Base-by-base conservation (phyloP, 2,329 filamentous ascomycete genomes). In the Phialocephala subalpina region DNA sequence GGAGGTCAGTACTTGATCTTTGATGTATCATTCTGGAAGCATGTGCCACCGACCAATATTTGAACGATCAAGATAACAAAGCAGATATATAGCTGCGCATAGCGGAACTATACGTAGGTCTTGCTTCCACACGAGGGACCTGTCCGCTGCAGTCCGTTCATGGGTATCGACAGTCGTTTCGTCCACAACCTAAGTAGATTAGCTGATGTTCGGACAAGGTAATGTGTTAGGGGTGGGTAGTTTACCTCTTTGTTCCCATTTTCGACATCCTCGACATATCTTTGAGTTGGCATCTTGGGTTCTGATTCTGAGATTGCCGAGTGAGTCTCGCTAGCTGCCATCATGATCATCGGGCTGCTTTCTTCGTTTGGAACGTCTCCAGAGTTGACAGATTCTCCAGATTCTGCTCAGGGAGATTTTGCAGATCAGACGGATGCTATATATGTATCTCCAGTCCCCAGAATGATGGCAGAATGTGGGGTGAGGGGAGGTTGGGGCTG, bases 61-160 rank as follows among this genome's bases (percentile, higher is more conserved):
- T 63, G 87, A 85, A 49, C 87, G 82, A 77, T 92, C 89, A 25
- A 92, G 83, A 74, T 89, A 91, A 77, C 87, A 90, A 25, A 92
- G 82, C 56, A 92, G 82, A 75, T 90, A 92, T 59, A 92, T 89
- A 60, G 77, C 79, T 7, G 87, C 86, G 18, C 82, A 86, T 14
- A 91, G 78, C 1, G 90, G 89, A 16, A 91, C 79, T 63, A 92
- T 89, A 62, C 85, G 82, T 22, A 86, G 66, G 74, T 92, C 90
- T 72, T 90, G 87, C 71, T 86, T 88, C 77, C 83, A 79, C 25
- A 87, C 68, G 7, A 87, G 78, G 6, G 76, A 73, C 62, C 77
- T 80, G 58, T 81, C 79, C 45, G 62, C 53, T n/a, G 29, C 29
- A 33, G 29, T 33, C 29, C 29, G 29, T 33, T 33, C 38, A 42